These are phyloP conservation scores for Mycena vulgaris DNA, from an alignment of 768 basidiomycete genomes.

Conservation along the genomic window DNA sequence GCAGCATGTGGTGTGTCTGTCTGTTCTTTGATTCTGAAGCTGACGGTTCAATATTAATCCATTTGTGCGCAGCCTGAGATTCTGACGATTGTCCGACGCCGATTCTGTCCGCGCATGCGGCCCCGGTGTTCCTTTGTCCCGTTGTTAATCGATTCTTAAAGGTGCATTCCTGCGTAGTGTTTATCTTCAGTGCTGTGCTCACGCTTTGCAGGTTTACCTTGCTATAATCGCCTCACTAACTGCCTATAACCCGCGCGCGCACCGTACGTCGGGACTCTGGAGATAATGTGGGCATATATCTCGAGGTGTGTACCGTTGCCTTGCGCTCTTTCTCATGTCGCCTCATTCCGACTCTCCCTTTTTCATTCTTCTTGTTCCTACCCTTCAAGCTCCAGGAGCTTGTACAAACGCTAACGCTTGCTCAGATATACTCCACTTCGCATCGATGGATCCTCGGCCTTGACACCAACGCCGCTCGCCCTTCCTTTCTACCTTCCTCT, in stretches of 20 bases:
- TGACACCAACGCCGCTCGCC: neutral
- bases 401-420: too few relatives aligned
- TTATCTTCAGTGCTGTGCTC: too few relatives aligned
- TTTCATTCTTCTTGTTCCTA: constrained; percentile 5
- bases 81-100: neutral
- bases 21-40: neutral
- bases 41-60: neutral
- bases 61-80: constrained; percentile 5
- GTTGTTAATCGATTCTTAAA: neutral
- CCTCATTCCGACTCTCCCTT: too few relatives aligned
- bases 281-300: too few relatives aligned
- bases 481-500: neutral
- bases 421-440: neutral
- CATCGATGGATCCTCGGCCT: constrained; percentile 1
- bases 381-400: neutral
- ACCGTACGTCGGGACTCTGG: too few relatives aligned
- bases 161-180: neutral
- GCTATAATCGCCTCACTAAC: too few relatives aligned
- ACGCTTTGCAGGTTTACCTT: too few relatives aligned
- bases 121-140: neutral
- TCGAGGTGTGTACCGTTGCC: too few relatives aligned
- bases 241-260: too few relatives aligned
- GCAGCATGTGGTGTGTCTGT: constrained; percentile 3
- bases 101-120: constrained; percentile 9
- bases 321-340: too few relatives aligned